Base-by-base conservation (phyloP, 139 green algal genomes). In the Yamagishiella unicocca region DNA sequence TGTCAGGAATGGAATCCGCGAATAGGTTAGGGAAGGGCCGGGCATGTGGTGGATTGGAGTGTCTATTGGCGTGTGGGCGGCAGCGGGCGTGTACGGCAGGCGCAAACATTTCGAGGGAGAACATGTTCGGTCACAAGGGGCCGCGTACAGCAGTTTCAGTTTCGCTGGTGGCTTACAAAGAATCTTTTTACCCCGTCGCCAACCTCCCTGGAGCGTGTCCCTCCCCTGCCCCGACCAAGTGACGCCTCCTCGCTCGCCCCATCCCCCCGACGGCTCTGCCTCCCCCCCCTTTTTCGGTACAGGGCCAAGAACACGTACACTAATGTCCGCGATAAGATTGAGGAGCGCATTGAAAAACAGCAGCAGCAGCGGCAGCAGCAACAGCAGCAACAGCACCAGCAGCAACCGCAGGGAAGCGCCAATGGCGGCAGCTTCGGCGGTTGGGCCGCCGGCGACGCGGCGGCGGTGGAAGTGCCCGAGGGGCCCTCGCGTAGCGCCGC, bases 221-320 rank as follows among this genome's bases (percentile, higher is more conserved):
- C n/a, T n/a, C n/a, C n/a, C n/a, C n/a, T n/a, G n/a, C n/a, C n/a
- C n/a, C n/a, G n/a, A n/a, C n/a, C n/a, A n/a, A n/a, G 17, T 58
- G 14, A 58, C 50, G 14, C 14, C 50, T 58, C 12, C 14, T 58
- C 50, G 12, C 50, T 58, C 50, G 50, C 50, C 17, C 50, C 12
- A 12, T 17, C 50, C 50, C 50, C 17, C 50, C 50, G 17, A 58
- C 50, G 50, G 12, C 17, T 58, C 50, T 17, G 9, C 64, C 9
- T 21, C 6, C 64, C 64, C 40, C 6, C 29, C n/a, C 17, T 27
- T 42, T 21, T 29, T 5, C 55, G 21, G 8, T 10, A 6, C 77
- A 85, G 78, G 78, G 78, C 78, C 38, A 85, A 85, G 61, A 62
- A 3, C 58, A 85, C 78, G 29, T 14, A 64, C 2, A 64, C 10